A percentile compares a stretch with the other conserved stretches of the same genome.
Conservation (phyloP, 176 grass and related monocot genomes). For the Stipa capillata region DNA sequence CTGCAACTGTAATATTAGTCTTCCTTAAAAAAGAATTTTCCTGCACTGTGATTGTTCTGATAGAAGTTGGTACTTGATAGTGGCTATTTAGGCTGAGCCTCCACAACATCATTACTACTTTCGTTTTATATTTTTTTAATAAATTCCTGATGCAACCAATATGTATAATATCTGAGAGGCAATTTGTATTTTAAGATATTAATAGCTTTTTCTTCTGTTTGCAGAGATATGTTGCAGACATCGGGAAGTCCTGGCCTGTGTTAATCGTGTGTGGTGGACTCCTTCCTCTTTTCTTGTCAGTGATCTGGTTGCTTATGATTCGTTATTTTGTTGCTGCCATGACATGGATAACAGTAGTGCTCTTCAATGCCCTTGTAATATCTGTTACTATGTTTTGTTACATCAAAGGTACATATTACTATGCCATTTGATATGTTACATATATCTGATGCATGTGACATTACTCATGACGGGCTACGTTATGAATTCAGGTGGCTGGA, state of each 20-base stretch:
- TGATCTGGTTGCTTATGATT: conserved; percentile 92
- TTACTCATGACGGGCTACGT: conserved; percentile 3
- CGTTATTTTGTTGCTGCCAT: conserved; percentile 91
- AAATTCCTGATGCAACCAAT: conserved; percentile 1
- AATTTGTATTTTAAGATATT: not conserved
- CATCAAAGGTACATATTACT: conserved; percentile 60
- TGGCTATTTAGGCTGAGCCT: not conserved
- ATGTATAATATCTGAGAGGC: not conserved
- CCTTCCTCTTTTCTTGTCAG: conserved; percentile 82
- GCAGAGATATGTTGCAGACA: conserved; percentile 96
- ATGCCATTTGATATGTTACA: not conserved
- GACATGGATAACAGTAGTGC: conserved; percentile 93
- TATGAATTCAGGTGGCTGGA: conserved; percentile 80
- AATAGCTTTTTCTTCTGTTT: conserved; percentile 20
- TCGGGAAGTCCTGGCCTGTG: conserved; percentile 95
- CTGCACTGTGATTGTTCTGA: not conserved
- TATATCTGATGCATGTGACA: not conserved
- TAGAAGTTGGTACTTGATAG: not conserved
- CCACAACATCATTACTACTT: not conserved
- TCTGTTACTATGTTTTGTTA: conserved; percentile 97
- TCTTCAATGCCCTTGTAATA: conserved; percentile 90
- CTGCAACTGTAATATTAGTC: too few species aligned
- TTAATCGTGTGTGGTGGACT: conserved; percentile 97
- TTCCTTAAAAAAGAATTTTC: too few species aligned
- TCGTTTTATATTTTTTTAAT: not conserved